Conservation (phyloP, 2,329 filamentous ascomycete genomes). For the Xylaria arbuscula region DNA sequence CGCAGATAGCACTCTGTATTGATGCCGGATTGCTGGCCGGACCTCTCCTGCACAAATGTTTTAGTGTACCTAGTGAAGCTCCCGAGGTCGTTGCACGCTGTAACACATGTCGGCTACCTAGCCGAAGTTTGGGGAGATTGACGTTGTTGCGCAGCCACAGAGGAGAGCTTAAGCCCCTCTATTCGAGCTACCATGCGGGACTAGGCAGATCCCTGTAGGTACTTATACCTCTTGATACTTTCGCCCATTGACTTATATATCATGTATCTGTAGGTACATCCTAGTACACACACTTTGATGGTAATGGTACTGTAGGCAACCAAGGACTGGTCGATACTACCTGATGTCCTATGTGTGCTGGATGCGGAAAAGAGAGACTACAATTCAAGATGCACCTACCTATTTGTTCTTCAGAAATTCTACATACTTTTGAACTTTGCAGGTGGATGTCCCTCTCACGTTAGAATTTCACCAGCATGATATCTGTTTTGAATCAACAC, state of each 20-base stretch:
- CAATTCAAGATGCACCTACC: too few relatives aligned
- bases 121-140: slow-evolving; percentile 10
- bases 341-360: too few relatives aligned
- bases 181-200: slow-evolving; percentile 13
- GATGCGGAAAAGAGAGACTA: too few relatives aligned
- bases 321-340: too few relatives aligned
- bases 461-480: too few relatives aligned
- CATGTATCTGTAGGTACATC: background rate
- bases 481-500: too few relatives aligned
- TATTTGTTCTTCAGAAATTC: too few relatives aligned
- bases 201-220: slow-evolving; percentile 3
- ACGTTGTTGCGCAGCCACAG: slow-evolving; percentile 37
- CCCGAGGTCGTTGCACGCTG: background rate
- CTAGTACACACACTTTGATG: background rate
- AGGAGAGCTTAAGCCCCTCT: slow-evolving; percentile 33
- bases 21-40: background rate
- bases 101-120: background rate
- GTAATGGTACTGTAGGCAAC: too few relatives aligned
- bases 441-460: too few relatives aligned
- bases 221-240: background rate
- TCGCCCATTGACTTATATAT: background rate
- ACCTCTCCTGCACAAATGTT: background rate
- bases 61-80: background rate
- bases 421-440: too few relatives aligned
- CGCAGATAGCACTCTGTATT: background rate